Conservation (phyloP, 225 moss, liverwort and hornwort species). For the Marchantia polymorpha region DNA sequence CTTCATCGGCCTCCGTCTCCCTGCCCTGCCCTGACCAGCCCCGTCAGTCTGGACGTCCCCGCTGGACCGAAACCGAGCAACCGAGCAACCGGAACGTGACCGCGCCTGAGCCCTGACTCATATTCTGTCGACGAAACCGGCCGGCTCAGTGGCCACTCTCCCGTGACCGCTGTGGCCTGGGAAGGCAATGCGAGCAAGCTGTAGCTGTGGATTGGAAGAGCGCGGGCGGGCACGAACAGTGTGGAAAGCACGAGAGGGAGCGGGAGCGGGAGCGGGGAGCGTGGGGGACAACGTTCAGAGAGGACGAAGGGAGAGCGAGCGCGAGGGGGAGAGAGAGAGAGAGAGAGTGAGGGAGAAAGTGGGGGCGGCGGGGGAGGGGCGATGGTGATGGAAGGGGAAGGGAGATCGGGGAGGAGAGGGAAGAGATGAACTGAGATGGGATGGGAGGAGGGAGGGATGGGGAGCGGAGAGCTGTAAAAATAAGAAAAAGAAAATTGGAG, state of each 20-base stretch:
- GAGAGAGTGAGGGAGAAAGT: not conserved
- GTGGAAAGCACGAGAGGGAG: not conserved
- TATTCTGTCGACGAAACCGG: not conserved
- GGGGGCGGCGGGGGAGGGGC: no score
- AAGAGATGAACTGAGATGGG: not conserved
- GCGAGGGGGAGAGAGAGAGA: no score
- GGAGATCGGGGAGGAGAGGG: not conserved
- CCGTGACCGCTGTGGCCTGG: not conserved
- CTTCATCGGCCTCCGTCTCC: not conserved
- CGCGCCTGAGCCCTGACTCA: not conserved
- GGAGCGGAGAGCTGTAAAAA: not conserved
- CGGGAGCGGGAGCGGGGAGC: no score
- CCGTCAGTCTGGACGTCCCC: not conserved
- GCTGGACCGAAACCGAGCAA: not conserved
- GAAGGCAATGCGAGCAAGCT: slow-evolving; percentile 11
- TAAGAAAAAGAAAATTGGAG: not conserved
- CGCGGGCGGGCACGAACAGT: not conserved
- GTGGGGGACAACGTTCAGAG: no score
- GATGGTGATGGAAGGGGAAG: not conserved
- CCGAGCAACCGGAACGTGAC: not conserved
- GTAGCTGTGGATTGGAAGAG: not conserved
- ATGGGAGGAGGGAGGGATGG: not conserved
- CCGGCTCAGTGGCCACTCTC: not conserved
- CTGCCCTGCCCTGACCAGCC: not conserved
- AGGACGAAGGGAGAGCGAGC: no score